Conservation (phyloP, 2,329 filamentous ascomycete genomes). For the Fusarium sarcochroum region DNA sequence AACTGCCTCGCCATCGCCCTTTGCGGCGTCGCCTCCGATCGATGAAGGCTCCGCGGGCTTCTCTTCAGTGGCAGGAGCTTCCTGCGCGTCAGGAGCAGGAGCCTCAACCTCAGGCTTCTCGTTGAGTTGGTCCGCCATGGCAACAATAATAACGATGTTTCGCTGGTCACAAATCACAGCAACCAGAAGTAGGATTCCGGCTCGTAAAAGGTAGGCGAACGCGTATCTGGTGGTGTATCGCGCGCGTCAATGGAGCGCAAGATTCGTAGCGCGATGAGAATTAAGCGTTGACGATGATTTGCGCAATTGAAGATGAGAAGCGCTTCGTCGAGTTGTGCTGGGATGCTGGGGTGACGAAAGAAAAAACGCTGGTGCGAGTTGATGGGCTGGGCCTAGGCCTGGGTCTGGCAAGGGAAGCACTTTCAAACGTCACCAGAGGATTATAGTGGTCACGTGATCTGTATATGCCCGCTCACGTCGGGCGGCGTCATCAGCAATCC, state of each 20-base stretch:
- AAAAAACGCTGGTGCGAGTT: conserved; percentile 54
- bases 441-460: conserved; percentile 51
- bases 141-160: conserved; percentile 44
- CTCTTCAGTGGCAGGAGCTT: conserved; percentile 44
- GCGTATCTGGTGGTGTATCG: conserved; percentile 50
- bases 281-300: conserved; percentile 49
- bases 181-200: conserved; percentile 35
- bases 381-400: conserved; percentile 43
- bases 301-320: conserved; percentile 52
- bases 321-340: conserved; percentile 52
- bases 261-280: conserved; percentile 50
- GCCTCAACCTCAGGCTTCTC: conserved; percentile 56
- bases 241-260: conserved; percentile 51
- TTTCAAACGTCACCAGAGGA: conserved; percentile 54
- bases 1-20: conserved; percentile 44
- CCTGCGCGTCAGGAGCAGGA: conserved; percentile 51
- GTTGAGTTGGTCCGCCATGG: conserved; percentile 57
- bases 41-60: conserved; percentile 43
- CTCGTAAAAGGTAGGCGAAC: conserved; percentile 45
- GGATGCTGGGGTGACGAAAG: conserved; percentile 53
- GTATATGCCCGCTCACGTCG: conserved; percentile 36
- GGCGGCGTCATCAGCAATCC: conserved; percentile 46
- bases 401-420: conserved; percentile 48
- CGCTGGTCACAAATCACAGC: conserved; percentile 30
- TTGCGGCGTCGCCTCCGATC: conserved; percentile 43